Evolutionary conservation across 352 stramenopile genomes (phyloP).

Genomic region (Blastocystis sp.): DNA sequence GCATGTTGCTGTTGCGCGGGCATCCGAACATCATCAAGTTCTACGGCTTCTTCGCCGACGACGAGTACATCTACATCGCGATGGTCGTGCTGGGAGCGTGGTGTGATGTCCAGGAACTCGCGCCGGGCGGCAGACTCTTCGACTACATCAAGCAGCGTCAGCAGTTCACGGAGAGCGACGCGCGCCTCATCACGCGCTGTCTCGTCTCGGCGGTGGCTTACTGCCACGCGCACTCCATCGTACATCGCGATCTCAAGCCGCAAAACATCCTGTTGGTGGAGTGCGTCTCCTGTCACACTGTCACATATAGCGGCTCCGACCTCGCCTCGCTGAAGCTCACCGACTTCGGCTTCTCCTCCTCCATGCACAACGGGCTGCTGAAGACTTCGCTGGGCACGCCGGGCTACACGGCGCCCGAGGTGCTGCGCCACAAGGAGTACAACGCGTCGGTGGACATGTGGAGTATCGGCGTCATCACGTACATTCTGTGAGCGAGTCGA

Average conservation of each 20-base stretch:
- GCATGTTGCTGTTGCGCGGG: slow-evolving; percentile 75
- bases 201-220: slow-evolving; percentile 82
- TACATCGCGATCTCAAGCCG: slow-evolving; percentile 95
- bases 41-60: slow-evolving; percentile 89
- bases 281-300: slow-evolving; percentile 82
- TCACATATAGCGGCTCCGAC: slow-evolving; percentile 81
- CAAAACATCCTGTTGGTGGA: slow-evolving; percentile 90
- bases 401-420: slow-evolving; percentile 90
- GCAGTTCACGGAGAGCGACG: slow-evolving; percentile 65
- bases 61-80: slow-evolving; percentile 93
- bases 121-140: slow-evolving; percentile 52
- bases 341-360: slow-evolving; percentile 87
- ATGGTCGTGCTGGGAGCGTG: slow-evolving; percentile 77
- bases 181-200: not conserved
- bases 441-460: slow-evolving; percentile 89
- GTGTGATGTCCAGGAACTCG: slow-evolving; percentile 79
- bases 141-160: slow-evolving; percentile 70
- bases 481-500: slow-evolving; percentile 81
- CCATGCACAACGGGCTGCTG: slow-evolving; percentile 79
- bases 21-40: slow-evolving; percentile 90
- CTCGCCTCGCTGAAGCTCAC: slow-evolving; percentile 86
- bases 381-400: slow-evolving; percentile 78
- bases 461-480: slow-evolving; percentile 90
- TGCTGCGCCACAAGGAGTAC: slow-evolving; percentile 86
- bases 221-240: slow-evolving; percentile 91